Conservation (phyloP, 1,284 basidiomycete genomes). For the Cutaneotrichosporon dermatis region DNA sequence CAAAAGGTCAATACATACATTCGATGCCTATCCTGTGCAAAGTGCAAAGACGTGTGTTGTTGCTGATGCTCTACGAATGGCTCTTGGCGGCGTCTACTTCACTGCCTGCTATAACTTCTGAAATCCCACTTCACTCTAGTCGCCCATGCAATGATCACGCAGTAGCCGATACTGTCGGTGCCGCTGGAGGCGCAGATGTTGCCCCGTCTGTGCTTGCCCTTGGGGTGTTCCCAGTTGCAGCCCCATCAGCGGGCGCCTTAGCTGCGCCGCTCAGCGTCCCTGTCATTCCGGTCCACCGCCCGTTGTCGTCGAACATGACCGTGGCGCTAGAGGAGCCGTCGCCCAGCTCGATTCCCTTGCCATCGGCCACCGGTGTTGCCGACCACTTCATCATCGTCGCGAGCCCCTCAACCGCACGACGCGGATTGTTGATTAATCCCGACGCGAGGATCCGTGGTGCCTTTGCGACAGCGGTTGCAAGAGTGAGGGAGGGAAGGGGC, state of each 20-base stretch:
- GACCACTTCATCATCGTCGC: not conserved
- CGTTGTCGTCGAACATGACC: not conserved
- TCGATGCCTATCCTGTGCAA: no score
- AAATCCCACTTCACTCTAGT: no score
- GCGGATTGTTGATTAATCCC: not conserved
- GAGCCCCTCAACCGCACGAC: not conserved
- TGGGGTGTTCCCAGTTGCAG: no score
- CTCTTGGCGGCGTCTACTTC: no score
- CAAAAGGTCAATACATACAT: no score
- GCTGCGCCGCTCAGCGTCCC: not conserved
- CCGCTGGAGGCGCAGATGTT: no score
- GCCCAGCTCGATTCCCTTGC: not conserved
- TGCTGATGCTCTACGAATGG: no score
- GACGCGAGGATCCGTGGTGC: not conserved
- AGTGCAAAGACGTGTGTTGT: no score
- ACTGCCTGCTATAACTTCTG: no score
- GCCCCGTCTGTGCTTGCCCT: not conserved
- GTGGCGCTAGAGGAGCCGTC: not conserved
- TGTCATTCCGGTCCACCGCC: not conserved
- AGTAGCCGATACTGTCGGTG: no score
- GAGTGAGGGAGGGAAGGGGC: not conserved
- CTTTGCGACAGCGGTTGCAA: not conserved
- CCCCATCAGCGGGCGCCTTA: not conserved
- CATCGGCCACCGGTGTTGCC: not conserved
- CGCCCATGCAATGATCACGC: no score